Evolutionary conservation across 2,329 filamentous ascomycete species (phyloP).

Genomic region (Tolypocladium ophioglossoides): DNA sequence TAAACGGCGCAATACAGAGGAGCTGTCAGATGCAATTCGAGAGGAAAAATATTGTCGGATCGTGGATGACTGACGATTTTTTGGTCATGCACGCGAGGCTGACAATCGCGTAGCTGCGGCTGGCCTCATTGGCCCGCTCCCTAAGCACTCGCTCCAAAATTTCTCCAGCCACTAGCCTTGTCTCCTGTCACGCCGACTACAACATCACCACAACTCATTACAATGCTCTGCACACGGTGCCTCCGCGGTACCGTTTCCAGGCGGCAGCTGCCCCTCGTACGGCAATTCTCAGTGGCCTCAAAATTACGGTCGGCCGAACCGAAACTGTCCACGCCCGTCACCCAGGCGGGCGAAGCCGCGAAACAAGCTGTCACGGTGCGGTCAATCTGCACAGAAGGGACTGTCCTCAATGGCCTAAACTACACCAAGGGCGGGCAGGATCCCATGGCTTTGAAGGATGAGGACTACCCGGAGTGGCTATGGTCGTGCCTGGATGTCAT

Average conservation of each 20-base stretch:
- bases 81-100: conserved; percentile 15
- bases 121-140: conserved; percentile 13
- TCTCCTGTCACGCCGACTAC: background rate
- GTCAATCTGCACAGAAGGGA: conserved; percentile 56
- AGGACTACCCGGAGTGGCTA: conserved; percentile 71
- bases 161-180: conserved; percentile 4
- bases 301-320: conserved; percentile 25
- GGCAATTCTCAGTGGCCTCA: conserved; percentile 30
- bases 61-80: too few species aligned
- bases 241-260: conserved; percentile 30
- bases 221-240: conserved; percentile 36
- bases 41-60: too few species aligned
- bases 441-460: conserved; percentile 62
- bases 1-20: too few species aligned
- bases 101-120: conserved; percentile 10
- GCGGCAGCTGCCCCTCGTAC: conserved; percentile 18
- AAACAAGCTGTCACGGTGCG: conserved; percentile 18
- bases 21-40: too few species aligned
- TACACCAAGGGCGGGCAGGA: conserved; percentile 65
- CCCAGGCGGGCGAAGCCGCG: conserved; percentile 18
- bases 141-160: conserved; percentile 1
- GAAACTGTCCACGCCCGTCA: conserved; percentile 23
- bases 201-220: conserved; percentile 8
- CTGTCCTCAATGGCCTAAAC: conserved; percentile 62
- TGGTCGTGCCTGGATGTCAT: conserved; percentile 60